Conservation (phyloP, 2,329 filamentous ascomycete genomes). For the Xylariaceae sp. region DNA sequence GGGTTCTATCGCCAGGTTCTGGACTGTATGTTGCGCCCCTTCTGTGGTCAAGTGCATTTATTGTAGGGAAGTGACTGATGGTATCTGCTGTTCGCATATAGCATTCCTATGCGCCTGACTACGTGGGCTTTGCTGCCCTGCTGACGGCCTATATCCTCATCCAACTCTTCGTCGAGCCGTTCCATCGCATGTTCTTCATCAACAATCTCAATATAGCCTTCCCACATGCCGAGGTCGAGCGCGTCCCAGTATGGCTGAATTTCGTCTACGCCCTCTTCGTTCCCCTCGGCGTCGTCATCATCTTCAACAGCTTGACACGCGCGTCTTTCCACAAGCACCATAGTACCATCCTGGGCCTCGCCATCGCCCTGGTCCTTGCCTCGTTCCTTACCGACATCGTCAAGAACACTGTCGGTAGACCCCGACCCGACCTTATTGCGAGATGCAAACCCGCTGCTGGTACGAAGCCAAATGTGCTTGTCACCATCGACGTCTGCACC, state of each 20-base stretch:
- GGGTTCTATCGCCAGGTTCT: conserved; percentile 37
- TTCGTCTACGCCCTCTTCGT: conserved; percentile 73
- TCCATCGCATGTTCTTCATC: conserved; percentile 91
- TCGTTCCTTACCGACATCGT: conserved; percentile 83
- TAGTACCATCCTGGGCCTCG: conserved; percentile 76
- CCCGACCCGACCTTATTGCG: conserved; percentile 59
- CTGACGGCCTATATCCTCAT: conserved; percentile 64
- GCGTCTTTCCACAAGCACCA: conserved; percentile 76
- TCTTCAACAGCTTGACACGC: conserved; percentile 59
- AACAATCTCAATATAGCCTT: conserved; percentile 81
- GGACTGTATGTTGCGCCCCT: conserved; percentile 37
- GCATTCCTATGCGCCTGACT: conserved; percentile 85
- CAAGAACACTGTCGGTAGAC: conserved; percentile 82
- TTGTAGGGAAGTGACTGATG: neutral
- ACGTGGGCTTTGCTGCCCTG: conserved; percentile 72
- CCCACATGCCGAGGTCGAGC: conserved; percentile 78
- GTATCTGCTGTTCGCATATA: conserved; percentile 30
- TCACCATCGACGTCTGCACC: conserved; percentile 68
- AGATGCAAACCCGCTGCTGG: conserved; percentile 67
- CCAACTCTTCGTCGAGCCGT: conserved; percentile 70
- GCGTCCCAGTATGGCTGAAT: conserved; percentile 76
- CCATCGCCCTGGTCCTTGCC: conserved; percentile 71
- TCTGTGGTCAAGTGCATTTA: neutral
- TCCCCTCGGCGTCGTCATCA: conserved; percentile 62
- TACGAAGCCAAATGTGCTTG: conserved; percentile 47